Evolutionary conservation across 2,329 filamentous ascomycete genomes (phyloP).

Genomic region (Aspergillus tamarii): DNA sequence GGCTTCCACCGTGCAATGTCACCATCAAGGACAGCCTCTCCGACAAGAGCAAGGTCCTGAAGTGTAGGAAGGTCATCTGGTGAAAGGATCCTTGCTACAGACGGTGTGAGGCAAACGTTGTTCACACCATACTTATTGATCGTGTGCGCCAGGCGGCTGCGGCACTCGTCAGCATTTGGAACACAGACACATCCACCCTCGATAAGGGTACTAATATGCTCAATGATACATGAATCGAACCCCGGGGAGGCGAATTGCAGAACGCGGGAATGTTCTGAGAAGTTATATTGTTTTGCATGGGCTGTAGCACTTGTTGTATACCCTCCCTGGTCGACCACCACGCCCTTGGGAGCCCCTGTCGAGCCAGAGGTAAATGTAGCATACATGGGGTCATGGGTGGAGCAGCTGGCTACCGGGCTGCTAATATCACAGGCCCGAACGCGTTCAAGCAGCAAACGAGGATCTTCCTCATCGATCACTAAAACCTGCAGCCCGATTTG

Average conservation of each 20-base stretch:
- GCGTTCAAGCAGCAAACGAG: too few species aligned
- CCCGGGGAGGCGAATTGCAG: conserved; percentile 11
- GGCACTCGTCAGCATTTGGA: neutral
- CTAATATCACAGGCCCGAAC: too few species aligned
- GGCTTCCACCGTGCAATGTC: neutral
- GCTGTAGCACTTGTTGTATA: neutral
- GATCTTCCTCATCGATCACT: too few species aligned
- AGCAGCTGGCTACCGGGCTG: neutral
- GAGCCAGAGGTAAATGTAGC: neutral
- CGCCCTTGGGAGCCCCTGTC: neutral
- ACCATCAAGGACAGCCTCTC: neutral
- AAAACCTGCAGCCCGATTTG: neutral
- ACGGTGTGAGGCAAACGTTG: neutral
- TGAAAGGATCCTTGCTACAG: neutral
- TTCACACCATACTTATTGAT: neutral
- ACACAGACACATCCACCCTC: neutral
- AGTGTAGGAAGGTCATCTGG: neutral
- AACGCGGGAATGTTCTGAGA: neutral
- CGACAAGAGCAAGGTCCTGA: neutral
- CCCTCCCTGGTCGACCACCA: neutral
- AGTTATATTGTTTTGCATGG: too few species aligned
- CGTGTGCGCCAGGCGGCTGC: neutral
- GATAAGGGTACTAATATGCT: neutral
- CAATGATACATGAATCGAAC: neutral
- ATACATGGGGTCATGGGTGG: neutral